Evolutionary conservation across 2,329 filamentous ascomycete genomes (phyloP), one percentile per base, ranked within the genome.

Genomic region (Pestalotiopsis sp.): DNA sequence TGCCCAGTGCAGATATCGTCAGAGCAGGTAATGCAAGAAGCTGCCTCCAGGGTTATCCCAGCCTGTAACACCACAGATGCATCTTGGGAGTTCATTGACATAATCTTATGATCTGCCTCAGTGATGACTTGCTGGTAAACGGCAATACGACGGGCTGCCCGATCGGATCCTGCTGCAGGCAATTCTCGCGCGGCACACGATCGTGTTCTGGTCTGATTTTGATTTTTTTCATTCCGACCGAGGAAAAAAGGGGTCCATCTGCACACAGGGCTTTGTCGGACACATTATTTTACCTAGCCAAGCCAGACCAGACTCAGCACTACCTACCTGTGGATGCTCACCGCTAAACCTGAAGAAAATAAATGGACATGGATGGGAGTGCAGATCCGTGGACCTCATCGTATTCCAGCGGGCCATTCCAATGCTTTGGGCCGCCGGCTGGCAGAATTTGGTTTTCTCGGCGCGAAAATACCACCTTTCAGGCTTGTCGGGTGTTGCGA

Each of bases 341-440:
- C 59, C 59, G 59, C 59, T 62, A 52, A 62, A 62, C 59, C 59
- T 62, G 59, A 62, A 36, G 45, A 52, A 52, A 52, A 52, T 52
- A 36, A 62, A 20, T 39, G 27, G 36, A 27, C 27, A 62, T 27
- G 59, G 31, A 14, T 39, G 25, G 20, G 45, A 52, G 25, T 36
- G 59, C 59, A 62, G 59, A 62, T 62, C 59, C 59, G 59, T 62
- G 59, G 59, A 39, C 20, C 59, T 62, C 59, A 62, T 62, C 59
- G 59, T 62, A 62, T 62, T 62, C 59, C 31, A 36, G 9, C 31
- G 31, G 31, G 31, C 31, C 31, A 36, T 36, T 36, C 31, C 59
- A 62, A 13, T 36, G 59, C 59, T 14, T 62, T 62, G 59, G 59
- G 31, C 59, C 59, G 36, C 31, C 17, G 17, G 14, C 27, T 20